phyloP scores from a whole-genome alignment of 257 asterid species.

The Henckelia pumila region DNA sequence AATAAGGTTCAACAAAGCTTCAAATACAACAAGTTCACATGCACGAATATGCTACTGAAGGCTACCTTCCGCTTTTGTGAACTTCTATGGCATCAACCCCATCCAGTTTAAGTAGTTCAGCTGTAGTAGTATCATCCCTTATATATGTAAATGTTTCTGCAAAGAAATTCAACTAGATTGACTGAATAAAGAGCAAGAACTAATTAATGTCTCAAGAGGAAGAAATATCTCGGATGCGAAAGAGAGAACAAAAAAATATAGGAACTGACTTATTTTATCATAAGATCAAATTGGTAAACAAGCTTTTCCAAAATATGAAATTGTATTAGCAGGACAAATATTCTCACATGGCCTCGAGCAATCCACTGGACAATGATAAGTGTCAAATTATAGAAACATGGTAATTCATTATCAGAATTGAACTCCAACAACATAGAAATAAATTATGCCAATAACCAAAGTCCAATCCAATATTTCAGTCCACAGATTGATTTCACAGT shows the following conservation, averaged over 20 bases:
- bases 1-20: neutral
- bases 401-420: neutral
- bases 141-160: slow-evolving; percentile 66
- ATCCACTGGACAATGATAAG: slow-evolving; percentile 73
- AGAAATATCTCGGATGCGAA: neutral
- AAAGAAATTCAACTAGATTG: neutral
- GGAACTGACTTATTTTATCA: slow-evolving; percentile 71
- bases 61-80: slow-evolving; percentile 89
- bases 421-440: no score
- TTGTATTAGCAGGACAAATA: slow-evolving; percentile 92
- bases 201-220: neutral
- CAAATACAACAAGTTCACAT: neutral
- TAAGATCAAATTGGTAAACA: slow-evolving; percentile 74
- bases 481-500: neutral
- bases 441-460: slow-evolving; percentile 10
- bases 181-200: slow-evolving; percentile 15
- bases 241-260: neutral
- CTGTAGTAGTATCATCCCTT: slow-evolving; percentile 67
- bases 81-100: slow-evolving; percentile 82
- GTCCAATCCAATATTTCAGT: slow-evolving; percentile 1
- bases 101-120: slow-evolving; percentile 61
- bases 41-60: neutral
- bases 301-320: slow-evolving; percentile 35
- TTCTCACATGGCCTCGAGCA: slow-evolving; percentile 86
- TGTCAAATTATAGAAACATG: slow-evolving; percentile 62